phyloP scores from a whole-genome alignment of 768 basidiomycete species.

The Collybia sordida region DNA sequence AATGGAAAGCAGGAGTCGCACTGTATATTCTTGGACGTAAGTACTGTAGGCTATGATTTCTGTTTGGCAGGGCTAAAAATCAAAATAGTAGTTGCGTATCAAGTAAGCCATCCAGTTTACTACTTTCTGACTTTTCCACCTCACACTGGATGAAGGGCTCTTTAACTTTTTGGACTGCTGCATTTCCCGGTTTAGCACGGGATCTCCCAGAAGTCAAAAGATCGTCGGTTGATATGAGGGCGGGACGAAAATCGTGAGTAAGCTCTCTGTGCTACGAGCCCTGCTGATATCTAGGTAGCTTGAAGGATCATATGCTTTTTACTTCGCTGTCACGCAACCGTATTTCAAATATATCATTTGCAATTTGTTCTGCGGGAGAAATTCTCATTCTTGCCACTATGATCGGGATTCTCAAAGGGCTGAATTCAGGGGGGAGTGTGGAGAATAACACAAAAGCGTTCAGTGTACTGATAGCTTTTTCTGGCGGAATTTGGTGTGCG shows the following conservation, averaged over 20 bases:
- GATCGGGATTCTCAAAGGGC: constrained; percentile 70
- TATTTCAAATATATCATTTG: constrained; percentile 74
- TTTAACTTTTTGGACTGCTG: constrained; percentile 82
- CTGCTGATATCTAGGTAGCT: constrained; percentile 19
- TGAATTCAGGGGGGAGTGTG: constrained; percentile 58
- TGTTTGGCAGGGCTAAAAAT: too few species aligned
- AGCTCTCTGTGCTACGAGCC: background rate
- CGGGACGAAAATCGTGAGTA: constrained; percentile 48
- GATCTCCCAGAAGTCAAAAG: constrained; percentile 68
- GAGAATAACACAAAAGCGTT: constrained; percentile 77
- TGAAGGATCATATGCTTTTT: constrained; percentile 49
- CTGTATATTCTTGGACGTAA: constrained; percentile 66
- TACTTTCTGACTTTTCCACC: background rate
- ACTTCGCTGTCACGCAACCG: constrained; percentile 71
- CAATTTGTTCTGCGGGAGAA: constrained; percentile 69
- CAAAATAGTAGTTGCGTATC: constrained; percentile 65
- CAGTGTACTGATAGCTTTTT: constrained; percentile 76
- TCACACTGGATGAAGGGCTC: constrained; percentile 42
- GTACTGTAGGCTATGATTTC: constrained; percentile 17
- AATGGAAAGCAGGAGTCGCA: constrained; percentile 61
- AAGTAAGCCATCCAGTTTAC: constrained; percentile 32
- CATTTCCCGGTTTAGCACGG: constrained; percentile 73
- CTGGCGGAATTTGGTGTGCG: constrained; percentile 75
- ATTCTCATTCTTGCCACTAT: constrained; percentile 68
- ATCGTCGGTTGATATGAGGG: constrained; percentile 39